Base-by-base conservation (phyloP, 2,329 filamentous ascomycete species). In the Phialophora chinensis region DNA sequence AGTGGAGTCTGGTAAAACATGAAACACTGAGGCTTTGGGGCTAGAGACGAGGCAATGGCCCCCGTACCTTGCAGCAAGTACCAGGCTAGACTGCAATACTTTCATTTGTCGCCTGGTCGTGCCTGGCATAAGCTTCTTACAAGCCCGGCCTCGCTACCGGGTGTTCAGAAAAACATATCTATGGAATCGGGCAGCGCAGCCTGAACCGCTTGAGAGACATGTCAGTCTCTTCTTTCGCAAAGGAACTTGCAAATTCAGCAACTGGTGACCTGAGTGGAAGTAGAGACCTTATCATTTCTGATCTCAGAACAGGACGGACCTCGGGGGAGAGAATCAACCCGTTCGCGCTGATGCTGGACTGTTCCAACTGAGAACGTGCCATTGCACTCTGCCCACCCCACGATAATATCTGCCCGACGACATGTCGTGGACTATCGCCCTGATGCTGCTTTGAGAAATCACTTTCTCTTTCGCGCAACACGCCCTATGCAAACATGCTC, bases 11-110 rank as follows among this genome's bases (percentile, higher is more conserved):
- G 17, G 29, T 31, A 59, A 49, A 58, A 53, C n/a, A 62, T 68
- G 66, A 68, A 68, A 65, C 62, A 60, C 47, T 38, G 49, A 54
- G 53, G 47, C 56, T 47, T 61, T 47, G 42, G 49, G 23, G 49
- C 49, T 52, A 52, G 14, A 10, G 25, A 12, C 11, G 47, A 50
- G 47, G 38, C 0, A 27, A 52, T 23, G 49, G 2, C 8, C 14
- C 14, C 20, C 10, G 49, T 52, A 60, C 55, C 50, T 57, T 57
- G 50, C 62, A 57, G 38, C 62, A 53, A 27, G 29, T 11, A 25
- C 33, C 29, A 31, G 33, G 29, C 29, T 38, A 17, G 20, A 53
- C 33, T 27, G 59, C 17, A 29, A 42, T 20, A 23, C 55, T 62
- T 23, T 55, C 60, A 55, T 62, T 60, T 60, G 58, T 33, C 44